Percentiles rank a stretch among this genome's conserved stretches.
Evolutionary conservation across 495 filamentous ascomycete species (phyloP).

Genomic region (Neurospora hispaniola): DNA sequence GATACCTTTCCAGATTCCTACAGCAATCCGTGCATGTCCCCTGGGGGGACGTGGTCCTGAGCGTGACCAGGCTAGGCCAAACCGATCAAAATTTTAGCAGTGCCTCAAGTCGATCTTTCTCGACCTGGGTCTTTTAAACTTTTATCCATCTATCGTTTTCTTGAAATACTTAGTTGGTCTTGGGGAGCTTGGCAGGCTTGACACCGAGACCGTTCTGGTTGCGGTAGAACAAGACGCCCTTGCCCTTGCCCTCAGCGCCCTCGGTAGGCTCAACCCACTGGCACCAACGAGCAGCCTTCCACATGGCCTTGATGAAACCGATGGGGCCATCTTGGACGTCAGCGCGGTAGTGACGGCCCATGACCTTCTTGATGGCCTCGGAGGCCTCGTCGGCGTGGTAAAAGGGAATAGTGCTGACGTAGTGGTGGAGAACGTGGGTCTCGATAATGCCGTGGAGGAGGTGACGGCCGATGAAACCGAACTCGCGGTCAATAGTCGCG

Average conservation of each 20-base stretch:
- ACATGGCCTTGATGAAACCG: constrained; percentile 55
- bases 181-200: constrained; percentile 35
- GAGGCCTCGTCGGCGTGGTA: constrained; percentile 86
- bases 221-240: constrained; percentile 60
- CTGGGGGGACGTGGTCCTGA: neutral
- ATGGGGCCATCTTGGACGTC: constrained; percentile 52
- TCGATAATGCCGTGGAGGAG: constrained; percentile 89
- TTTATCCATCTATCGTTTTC: neutral
- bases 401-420: constrained; percentile 76
- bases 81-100: neutral
- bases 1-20: neutral
- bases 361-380: constrained; percentile 70
- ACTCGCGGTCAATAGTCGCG: constrained; percentile 80
- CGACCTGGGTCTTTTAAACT: neutral
- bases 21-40: neutral
- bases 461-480: constrained; percentile 77
- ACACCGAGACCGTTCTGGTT: constrained; percentile 68
- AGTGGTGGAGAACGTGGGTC: constrained; percentile 86
- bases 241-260: constrained; percentile 51
- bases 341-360: constrained; percentile 71
- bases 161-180: constrained; percentile 1
- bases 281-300: constrained; percentile 55
- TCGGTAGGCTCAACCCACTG: constrained; percentile 65
- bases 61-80: neutral
- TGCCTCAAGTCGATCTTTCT: neutral